Evolutionary conservation across 2,329 filamentous ascomycete genomes (phyloP), one percentile per base, ranked within the genome.

Genomic region (Calonectria hawksworthii): DNA sequence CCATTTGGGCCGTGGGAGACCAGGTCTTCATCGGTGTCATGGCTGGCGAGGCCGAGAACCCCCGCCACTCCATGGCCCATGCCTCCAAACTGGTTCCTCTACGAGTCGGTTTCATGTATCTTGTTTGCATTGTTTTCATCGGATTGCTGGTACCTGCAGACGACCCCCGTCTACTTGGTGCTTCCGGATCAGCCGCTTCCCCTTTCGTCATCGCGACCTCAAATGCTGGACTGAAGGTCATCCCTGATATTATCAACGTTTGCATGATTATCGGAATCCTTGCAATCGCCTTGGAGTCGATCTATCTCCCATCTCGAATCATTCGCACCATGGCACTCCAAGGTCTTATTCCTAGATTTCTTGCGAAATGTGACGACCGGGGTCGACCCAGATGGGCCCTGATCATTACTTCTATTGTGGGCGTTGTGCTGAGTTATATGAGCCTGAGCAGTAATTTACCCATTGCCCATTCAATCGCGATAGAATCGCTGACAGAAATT

Each of bases 1-100:
- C 78, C 2, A 76, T 70, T 13, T 79, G 78, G 77, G 78, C 78
- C 0, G 77, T 79, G 1, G 78, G 78, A 0, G 78, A 79, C 3
- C 78, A 79, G 47, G 77, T 79, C 9, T 79, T 79, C 4, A 79
- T 79, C 44, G 78, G 78, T n/a, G 75, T 79, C 38, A 79, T 79
- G 76, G 77, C 73, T 8, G 78, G 78, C 1, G 78, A 79, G 44
- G 77, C 77, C 0, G 51, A 78, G 51, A 73, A 69, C 18, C 78
- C 78, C 0, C 70, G 78, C 16, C 72, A 70, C 26, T 75, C 77
- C 2, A 71, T 79, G 65, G 74, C 70, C 0, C 78, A 79, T n/a
- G 78, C 78, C 1, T 73, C 78, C 1, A 79, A 72, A 13, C 52
- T 79, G 5, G 78, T 79, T 8, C 78, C 78, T 3, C 68, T 76